Evolutionary conservation across 257 asterid genomes (phyloP).

Genomic region (Rhazya stricta): DNA sequence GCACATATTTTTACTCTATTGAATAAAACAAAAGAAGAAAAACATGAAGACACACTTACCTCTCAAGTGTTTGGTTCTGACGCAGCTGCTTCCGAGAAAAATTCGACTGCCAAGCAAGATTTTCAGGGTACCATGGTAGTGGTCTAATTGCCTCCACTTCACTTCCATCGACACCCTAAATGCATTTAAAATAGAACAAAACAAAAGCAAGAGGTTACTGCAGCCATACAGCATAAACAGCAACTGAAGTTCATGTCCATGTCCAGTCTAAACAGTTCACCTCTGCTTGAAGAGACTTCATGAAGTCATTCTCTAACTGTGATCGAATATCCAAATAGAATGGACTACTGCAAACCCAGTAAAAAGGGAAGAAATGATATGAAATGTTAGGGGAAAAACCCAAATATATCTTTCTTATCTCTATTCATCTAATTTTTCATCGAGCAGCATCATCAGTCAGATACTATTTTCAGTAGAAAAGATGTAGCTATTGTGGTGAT

Average conservation of each 20-base stretch:
- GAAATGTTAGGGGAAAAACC: background rate
- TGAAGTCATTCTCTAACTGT: conserved; percentile 81
- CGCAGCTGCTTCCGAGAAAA: conserved; percentile 88
- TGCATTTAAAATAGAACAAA: conserved; percentile 13
- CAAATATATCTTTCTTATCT: background rate
- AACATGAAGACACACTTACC: conserved; percentile 38
- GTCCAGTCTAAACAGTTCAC: conserved; percentile 28
- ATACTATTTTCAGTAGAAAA: background rate
- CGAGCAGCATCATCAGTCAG: background rate
- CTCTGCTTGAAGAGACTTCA: conserved; percentile 81
- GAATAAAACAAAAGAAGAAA: conserved; percentile 3
- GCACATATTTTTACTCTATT: background rate
- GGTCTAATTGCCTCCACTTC: conserved; percentile 75
- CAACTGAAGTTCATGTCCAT: conserved; percentile 1
- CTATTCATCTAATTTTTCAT: background rate
- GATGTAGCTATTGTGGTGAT: background rate
- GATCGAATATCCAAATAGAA: conserved; percentile 62
- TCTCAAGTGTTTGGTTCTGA: conserved; percentile 77
- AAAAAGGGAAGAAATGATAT: background rate
- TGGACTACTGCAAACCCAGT: conserved; percentile 63
- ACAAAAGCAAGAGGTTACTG: conserved; percentile 1
- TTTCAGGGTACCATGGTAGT: conserved; percentile 91
- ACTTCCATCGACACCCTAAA: conserved; percentile 63
- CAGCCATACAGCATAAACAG: background rate
- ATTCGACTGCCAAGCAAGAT: conserved; percentile 97